These are phyloP conservation scores for Salix viminalis DNA, from an alignment of 345 rosid species.

Conservation along the genomic window DNA sequence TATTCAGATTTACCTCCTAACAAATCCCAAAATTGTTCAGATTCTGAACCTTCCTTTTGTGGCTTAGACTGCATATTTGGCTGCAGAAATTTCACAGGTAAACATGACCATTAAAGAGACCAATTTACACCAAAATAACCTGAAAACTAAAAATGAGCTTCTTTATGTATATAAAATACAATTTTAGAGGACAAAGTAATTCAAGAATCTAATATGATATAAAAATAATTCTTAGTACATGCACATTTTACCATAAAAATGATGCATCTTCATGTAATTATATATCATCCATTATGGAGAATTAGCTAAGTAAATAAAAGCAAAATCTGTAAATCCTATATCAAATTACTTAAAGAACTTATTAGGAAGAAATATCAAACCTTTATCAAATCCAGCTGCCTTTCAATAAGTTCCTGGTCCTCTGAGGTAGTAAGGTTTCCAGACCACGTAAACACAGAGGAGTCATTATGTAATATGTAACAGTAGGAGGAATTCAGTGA, in stretches of 20 bases:
- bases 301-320: too few relatives aligned
- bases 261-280: too few relatives aligned
- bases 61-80: slow-evolving; percentile 73
- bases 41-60: slow-evolving; percentile 93
- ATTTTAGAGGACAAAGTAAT: background rate
- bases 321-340: background rate
- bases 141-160: slow-evolving; percentile 7
- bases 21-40: slow-evolving; percentile 88
- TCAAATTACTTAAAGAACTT: slow-evolving; percentile 3
- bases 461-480: slow-evolving; percentile 75
- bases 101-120: background rate
- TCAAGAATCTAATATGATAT: too few relatives aligned
- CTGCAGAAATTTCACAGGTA: slow-evolving; percentile 43
- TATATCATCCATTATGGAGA: too few relatives aligned
- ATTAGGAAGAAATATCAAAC: slow-evolving; percentile 34
- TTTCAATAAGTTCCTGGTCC: slow-evolving; percentile 81
- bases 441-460: slow-evolving; percentile 83
- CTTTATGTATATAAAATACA: background rate
- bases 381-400: slow-evolving; percentile 96
- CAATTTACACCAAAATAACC: slow-evolving; percentile 3
- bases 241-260: too few relatives aligned
- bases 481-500: slow-evolving; percentile 90
- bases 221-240: background rate
- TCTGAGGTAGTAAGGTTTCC: slow-evolving; percentile 76
- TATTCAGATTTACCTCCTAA: slow-evolving; percentile 86